Conservation (phyloP, 768 basidiomycete genomes). For the Tylopilus intermedius region DNA sequence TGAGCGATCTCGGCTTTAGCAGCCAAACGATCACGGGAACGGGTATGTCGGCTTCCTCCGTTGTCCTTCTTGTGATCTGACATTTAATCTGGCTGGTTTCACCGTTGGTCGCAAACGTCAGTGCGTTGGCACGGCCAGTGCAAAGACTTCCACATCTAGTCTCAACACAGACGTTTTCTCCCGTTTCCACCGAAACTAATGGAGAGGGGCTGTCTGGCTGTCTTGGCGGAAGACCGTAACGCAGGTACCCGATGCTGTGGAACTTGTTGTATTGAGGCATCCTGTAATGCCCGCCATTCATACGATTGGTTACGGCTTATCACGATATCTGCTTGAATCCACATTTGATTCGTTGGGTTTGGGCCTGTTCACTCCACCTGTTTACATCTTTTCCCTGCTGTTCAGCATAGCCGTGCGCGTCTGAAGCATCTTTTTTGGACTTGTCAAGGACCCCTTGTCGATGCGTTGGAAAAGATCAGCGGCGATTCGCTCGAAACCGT, state of each 20-base stretch:
- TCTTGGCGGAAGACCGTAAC: neutral
- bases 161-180: conserved; percentile 29
- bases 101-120: conserved; percentile 61
- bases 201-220: neutral
- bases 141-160: conserved; percentile 18
- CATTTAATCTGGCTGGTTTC: conserved; percentile 57
- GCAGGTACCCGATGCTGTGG: neutral
- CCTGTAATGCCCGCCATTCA: too few relatives aligned
- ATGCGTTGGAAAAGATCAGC: too few relatives aligned
- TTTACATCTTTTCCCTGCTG: conserved; percentile 6
- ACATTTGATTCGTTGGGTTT: neutral
- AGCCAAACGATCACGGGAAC: conserved; percentile 52
- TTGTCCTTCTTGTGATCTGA: neutral
- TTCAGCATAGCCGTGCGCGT: too few relatives aligned
- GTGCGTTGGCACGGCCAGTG: conserved; percentile 39
- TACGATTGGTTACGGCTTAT: too few relatives aligned
- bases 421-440: too few relatives aligned
- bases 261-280: neutral
- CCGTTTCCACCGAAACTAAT: conserved; percentile 36
- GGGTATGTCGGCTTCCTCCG: conserved; percentile 41
- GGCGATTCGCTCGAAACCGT: too few relatives aligned
- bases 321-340: neutral
- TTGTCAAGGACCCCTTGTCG: too few relatives aligned
- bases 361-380: neutral
- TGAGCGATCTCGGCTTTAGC: conserved; percentile 41